Percentiles rank a stretch among this genome's conserved stretches.
Conservation (phyloP, 2,329 filamentous ascomycete genomes). For the Xylariaceae sp. region DNA sequence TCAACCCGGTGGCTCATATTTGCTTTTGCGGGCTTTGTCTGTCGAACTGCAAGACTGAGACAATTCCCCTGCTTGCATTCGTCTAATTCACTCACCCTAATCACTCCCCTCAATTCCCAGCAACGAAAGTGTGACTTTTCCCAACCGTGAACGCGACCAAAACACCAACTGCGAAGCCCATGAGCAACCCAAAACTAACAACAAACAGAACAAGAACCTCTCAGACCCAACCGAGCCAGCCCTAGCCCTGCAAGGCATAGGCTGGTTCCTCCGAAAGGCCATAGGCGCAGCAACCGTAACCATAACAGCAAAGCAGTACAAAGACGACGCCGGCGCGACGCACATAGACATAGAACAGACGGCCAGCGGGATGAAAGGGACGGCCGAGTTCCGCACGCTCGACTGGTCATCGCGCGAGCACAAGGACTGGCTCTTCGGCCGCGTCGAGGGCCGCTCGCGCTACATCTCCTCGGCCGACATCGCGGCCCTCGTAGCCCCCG, state of each 20-base stretch:
- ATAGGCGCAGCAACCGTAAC: constrained; percentile 66
- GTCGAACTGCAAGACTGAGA: no score
- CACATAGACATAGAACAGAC: constrained; percentile 71
- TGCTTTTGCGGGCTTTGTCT: neutral
- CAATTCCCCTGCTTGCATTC: no score
- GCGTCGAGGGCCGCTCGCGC: constrained; percentile 56
- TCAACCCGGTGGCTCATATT: constrained; percentile 1
- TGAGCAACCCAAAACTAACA: neutral
- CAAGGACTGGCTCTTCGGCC: constrained; percentile 75
- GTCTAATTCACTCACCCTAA: no score
- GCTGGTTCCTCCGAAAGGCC: constrained; percentile 69
- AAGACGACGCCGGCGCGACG: constrained; percentile 41
- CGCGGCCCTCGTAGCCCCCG: constrained; percentile 53
- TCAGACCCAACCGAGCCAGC: constrained; percentile 66
- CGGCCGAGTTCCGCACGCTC: constrained; percentile 50
- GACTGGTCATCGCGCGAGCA: constrained; percentile 57
- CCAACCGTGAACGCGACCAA: neutral
- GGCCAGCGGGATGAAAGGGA: constrained; percentile 67
- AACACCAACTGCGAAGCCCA: no score
- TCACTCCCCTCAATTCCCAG: no score
- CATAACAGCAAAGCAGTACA: constrained; percentile 56
- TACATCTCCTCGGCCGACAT: constrained; percentile 52
- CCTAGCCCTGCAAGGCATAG: constrained; percentile 67
- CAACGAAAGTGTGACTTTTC: neutral
- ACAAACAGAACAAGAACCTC: constrained; percentile 64